phyloP scores from a whole-genome alignment of 176 grass and related monocot genomes.

The Metroxylon sagu region DNA sequence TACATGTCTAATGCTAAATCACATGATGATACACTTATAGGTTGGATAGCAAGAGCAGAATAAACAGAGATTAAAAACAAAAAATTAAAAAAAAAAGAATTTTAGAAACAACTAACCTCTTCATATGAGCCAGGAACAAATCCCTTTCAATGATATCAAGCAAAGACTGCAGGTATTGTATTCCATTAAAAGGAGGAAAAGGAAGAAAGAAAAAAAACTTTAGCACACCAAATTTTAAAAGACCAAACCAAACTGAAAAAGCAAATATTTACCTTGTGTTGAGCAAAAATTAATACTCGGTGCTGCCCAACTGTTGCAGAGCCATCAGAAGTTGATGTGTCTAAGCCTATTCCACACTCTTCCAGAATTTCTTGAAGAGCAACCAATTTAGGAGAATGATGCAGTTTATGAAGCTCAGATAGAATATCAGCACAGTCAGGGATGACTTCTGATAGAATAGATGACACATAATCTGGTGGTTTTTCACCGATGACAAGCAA shows the following conservation, averaged over 20 bases:
- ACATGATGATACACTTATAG: too few relatives aligned
- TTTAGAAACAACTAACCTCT: conserved; percentile 39
- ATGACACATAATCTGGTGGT: conserved; percentile 47
- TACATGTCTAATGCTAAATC: too few relatives aligned
- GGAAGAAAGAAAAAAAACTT: conserved; percentile 6
- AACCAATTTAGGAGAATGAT: conserved; percentile 94
- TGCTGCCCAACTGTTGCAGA: conserved; percentile 53
- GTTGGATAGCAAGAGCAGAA: too few relatives aligned
- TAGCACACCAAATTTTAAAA: not conserved
- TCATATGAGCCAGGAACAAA: conserved; percentile 85
- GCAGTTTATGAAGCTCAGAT: conserved; percentile 71
- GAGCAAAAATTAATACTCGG: conserved; percentile 95
- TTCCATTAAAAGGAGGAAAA: conserved; percentile 4
- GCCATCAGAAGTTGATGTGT: conserved; percentile 74
- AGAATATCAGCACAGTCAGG: conserved; percentile 33
- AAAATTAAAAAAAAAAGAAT: too few relatives aligned
- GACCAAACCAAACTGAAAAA: conserved; percentile 4
- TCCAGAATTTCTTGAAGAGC: conserved; percentile 99
- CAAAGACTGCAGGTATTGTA: conserved; percentile 55
- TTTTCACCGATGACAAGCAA: conserved; percentile 71
- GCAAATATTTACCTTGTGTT: conserved; percentile 68
- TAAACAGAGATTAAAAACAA: too few relatives aligned
- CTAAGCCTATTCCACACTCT: conserved; percentile 89
- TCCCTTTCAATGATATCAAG: conserved; percentile 95
- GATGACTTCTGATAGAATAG: conserved; percentile 49